These are phyloP conservation scores for Colletotrichum ledebouriae DNA, from an alignment of 2,329 filamentous ascomycete species.

Conservation along the genomic window DNA sequence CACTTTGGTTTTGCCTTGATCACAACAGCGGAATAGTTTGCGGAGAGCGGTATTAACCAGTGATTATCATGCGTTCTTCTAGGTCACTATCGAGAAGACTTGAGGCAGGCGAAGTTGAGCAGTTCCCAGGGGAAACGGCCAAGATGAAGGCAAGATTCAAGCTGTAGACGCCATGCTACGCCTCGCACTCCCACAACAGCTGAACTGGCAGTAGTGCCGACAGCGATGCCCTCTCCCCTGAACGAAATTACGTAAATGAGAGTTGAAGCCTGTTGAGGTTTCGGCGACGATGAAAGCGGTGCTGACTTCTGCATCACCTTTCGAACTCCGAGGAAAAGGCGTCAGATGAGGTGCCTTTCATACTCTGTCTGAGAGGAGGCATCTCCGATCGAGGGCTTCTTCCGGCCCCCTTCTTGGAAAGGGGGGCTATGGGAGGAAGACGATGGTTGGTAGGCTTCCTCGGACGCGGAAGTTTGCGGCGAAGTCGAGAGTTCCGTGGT, in stretches of 20 bases:
- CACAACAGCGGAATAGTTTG: too few relatives aligned
- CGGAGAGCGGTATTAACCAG: too few relatives aligned
- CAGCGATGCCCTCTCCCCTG: too few relatives aligned
- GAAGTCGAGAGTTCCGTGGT: too few relatives aligned
- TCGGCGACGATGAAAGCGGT: slow-evolving; percentile 83
- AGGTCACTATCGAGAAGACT: slow-evolving; percentile 72
- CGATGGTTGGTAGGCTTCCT: neutral
- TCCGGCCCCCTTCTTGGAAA: neutral
- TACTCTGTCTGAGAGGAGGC: slow-evolving; percentile 77
- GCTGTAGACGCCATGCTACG: slow-evolving; percentile 69
- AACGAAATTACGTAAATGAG: too few relatives aligned
- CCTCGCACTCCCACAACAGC: slow-evolving; percentile 63
- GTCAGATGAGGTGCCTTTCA: slow-evolving; percentile 77
- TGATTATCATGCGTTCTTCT: too few relatives aligned
- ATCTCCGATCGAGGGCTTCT: slow-evolving; percentile 73
- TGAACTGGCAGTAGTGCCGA: slow-evolving; percentile 61
- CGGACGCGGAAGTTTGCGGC: slow-evolving; percentile 46
- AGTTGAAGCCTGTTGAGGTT: slow-evolving; percentile 65
- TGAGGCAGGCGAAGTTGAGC: slow-evolving; percentile 72
- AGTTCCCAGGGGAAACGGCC: slow-evolving; percentile 63
- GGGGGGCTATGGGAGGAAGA: neutral
- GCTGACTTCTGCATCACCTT: slow-evolving; percentile 80
- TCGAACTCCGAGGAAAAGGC: slow-evolving; percentile 81
- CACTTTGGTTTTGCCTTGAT: too few relatives aligned
- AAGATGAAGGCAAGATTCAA: slow-evolving; percentile 74